Evolutionary conservation across 2,329 filamentous ascomycete genomes (phyloP), one percentile per base, ranked within the genome.

Genomic region (Epichloe sibirici): DNA sequence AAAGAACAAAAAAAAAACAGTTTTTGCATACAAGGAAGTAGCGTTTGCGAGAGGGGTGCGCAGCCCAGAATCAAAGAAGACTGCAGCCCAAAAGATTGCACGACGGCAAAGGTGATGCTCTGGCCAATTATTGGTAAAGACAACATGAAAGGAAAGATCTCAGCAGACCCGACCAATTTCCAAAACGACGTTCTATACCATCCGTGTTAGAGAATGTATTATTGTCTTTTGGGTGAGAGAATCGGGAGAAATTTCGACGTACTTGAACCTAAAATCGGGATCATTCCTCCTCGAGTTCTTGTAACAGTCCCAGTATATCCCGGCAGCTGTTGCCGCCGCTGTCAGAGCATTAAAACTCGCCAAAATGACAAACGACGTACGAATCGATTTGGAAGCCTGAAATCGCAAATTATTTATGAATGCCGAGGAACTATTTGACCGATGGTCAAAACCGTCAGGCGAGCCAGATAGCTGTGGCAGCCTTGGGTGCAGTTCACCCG

Each of bases 291-390:
- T 74, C 21, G 69, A 64, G 51, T 63, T 67, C 52, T 68, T 68
- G 61, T 78, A 81, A 57, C 73, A 75, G 56, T 82, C 76, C 63
- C 75, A 76, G 42, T 81, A 63, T 50, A 84, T 82, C 28, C 78
- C 78, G 28, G 71, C 57, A 9, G 77, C 75, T 6, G 79, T 80
- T 17, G 72, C 71, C 53, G 79, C 73, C 4, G 79, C 79, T 17
- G 77, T 77, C 50, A 81, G 62, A 23, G 78, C 72, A 63, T 84
- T 85, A 68, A 83, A 82, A 52, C 71, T 67, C 38, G 80, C 76
- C 51, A 84, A 70, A 55, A 83, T 79, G 52, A 83, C 76, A 44
- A 78, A 79, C 25, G 79, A 82, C 17, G 76, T 81, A 58, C 81
- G 73, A 59, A 82, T 71, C 37, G 79, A 82, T 60, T 75, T 80